Conservation (phyloP, 441 rosid species). For the Bruguiera hainesii region DNA sequence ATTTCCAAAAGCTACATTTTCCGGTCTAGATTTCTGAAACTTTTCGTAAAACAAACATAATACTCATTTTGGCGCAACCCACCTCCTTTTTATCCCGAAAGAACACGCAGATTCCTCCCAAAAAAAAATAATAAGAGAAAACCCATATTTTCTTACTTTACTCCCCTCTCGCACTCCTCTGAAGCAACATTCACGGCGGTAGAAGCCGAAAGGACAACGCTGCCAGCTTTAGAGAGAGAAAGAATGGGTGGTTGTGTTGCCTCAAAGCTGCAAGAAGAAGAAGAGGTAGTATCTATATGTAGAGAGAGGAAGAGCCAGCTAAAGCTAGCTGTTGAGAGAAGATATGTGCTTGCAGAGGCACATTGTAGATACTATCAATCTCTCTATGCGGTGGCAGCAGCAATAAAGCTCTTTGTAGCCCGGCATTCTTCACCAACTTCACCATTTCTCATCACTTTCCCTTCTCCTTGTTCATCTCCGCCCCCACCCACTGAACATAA, state of each 20-base stretch:
- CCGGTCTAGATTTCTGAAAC: slow-evolving; percentile 5
- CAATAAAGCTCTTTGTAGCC: slow-evolving; percentile 84
- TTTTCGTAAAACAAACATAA: slow-evolving; percentile 12
- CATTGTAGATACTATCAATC: slow-evolving; percentile 88
- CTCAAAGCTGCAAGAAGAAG: slow-evolving; percentile 78
- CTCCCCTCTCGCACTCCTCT: slow-evolving; percentile 15
- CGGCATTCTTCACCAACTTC: slow-evolving; percentile 64
- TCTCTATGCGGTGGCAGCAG: slow-evolving; percentile 78
- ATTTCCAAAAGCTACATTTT: slow-evolving; percentile 20
- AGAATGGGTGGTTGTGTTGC: slow-evolving; percentile 81
- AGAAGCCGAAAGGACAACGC: slow-evolving; percentile 16
- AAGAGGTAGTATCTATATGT: slow-evolving; percentile 78
- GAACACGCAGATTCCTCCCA: slow-evolving; percentile 24
- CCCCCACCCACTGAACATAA: slow-evolving; percentile 23
- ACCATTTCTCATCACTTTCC: slow-evolving; percentile 61
- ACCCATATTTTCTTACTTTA: slow-evolving; percentile 21
- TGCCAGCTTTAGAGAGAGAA: slow-evolving; percentile 2
- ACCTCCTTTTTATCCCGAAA: slow-evolving; percentile 27
- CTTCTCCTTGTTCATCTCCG: slow-evolving; percentile 41
- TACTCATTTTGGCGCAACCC: slow-evolving; percentile 24
- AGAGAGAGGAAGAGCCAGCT: slow-evolving; percentile 70
- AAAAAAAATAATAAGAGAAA: neutral
- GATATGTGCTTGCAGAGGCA: slow-evolving; percentile 77
- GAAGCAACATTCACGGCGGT: slow-evolving; percentile 22
- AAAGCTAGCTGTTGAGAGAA: slow-evolving; percentile 72